Base-by-base conservation (phyloP, 208 protist genomes). In the Kentomonas sorsogonicus region DNA sequence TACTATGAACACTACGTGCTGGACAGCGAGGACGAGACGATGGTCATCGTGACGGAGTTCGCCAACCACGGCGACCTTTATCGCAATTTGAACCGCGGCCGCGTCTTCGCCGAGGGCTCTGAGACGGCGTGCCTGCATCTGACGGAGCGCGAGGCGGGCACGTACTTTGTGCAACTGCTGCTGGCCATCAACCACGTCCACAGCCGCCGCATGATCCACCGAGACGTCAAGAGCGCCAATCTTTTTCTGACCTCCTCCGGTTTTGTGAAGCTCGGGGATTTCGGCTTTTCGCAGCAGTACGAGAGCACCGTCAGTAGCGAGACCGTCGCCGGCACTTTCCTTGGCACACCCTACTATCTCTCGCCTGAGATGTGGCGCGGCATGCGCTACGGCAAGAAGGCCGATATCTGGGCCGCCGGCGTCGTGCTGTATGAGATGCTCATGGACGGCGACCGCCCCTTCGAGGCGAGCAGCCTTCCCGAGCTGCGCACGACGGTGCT, bases 271-370 rank as follows among this genome's bases (percentile, higher is more conserved):
- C 65, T 97, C 1, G 93, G 93, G 39, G 93, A 97, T 74, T 97
- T 97, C 69, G 93, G 93, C 9, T 95, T 96, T 55, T 88, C 88
- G 16, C 74, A 90, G 50, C 80, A 96, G 68, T 91, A 94, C 53
- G 79, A 88, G 53, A 85, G 69, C 43, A 96, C 90, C 9, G 78
- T 96, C 15, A 86, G 76, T 40, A 91, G 83, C 46, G 79, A 83
- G 45, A 79, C 76, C 1, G 71, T 93, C 26, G 90, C 89, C 4
- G 76, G 72, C 22, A 96, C 93, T 3, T 93, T 96, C 46, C 61
- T 94, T 29, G 93, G 92, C 51, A 97, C 92, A 0, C 91, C 90
- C 7, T 96, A 94, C 65, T 97, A 97, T 66, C 68, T 97, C 20
- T 72, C 86, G 0, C 92, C 92, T 15, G 89, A 97, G 60, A 88